Conservation (phyloP, 2,329 filamentous ascomycete genomes). For the Sclerotinia trifoliorum region DNA sequence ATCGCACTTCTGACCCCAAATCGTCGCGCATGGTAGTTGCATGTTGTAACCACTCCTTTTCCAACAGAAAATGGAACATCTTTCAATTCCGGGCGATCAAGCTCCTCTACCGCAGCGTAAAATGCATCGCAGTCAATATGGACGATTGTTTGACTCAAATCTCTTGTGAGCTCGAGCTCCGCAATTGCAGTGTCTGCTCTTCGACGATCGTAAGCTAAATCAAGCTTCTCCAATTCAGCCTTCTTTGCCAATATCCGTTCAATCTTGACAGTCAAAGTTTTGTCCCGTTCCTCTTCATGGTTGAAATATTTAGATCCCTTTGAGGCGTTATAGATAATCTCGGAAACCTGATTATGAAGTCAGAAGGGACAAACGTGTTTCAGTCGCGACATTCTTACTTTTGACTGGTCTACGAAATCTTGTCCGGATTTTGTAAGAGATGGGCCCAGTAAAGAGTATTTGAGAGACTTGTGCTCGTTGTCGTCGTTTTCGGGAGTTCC, state of each 20-base stretch:
- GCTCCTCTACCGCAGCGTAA: conserved; percentile 88
- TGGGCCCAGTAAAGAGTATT: conserved; percentile 85
- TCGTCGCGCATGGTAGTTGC: conserved; percentile 85
- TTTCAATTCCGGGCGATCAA: conserved; percentile 79
- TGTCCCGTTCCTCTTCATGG: conserved; percentile 81
- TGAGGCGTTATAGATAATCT: conserved; percentile 95
- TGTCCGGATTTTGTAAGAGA: conserved; percentile 93
- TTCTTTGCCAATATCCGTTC: conserved; percentile 75
- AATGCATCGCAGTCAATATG: conserved; percentile 98
- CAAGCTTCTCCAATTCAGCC: conserved; percentile 68
- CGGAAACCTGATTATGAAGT: conserved; percentile 64
- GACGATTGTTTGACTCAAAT: conserved; percentile 80
- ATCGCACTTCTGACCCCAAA: conserved; percentile 93
- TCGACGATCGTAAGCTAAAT: conserved; percentile 70
- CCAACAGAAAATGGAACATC: conserved; percentile 90
- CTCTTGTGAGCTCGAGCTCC: conserved; percentile 73
- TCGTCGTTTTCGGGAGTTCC: conserved; percentile 4
- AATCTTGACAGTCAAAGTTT: conserved; percentile 81
- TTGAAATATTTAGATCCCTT: conserved; percentile 97
- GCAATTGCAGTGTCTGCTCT: conserved; percentile 78
- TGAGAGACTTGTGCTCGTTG: conserved; percentile 62
- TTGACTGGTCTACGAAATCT: conserved; percentile 86
- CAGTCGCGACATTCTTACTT: conserved; percentile 54
- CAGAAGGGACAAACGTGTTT: conserved; percentile 16
- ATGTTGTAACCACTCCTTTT: conserved; percentile 61